phyloP scores from a whole-genome alignment of 2,329 filamentous ascomycete species.

The Colletotrichum cereale region DNA sequence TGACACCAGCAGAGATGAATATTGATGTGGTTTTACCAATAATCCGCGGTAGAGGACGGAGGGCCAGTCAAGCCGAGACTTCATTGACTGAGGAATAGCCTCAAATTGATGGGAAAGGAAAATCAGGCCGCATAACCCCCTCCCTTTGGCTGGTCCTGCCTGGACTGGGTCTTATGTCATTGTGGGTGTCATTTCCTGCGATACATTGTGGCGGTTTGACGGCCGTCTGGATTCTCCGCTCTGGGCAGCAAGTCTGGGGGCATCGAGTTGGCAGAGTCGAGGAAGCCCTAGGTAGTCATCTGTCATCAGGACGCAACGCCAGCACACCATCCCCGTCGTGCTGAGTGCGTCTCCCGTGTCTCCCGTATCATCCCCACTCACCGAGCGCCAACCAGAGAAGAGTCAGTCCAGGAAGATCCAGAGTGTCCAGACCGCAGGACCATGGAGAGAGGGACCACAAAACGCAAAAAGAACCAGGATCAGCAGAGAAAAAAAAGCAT shows the following conservation, averaged over 20 bases:
- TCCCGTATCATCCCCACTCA: background rate
- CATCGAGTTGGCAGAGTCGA: conserved; percentile 12
- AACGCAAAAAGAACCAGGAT: conserved; percentile 30
- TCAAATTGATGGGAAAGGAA: conserved; percentile 21
- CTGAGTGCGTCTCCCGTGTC: conserved; percentile 8
- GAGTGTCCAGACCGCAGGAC: conserved; percentile 25
- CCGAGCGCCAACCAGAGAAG: conserved; percentile 28
- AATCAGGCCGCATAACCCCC: background rate
- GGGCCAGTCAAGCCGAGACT: conserved; percentile 23
- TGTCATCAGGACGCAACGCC: conserved; percentile 36
- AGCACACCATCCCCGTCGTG: conserved; percentile 29
- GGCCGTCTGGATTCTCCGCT: conserved; percentile 21
- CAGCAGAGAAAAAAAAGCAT: conserved; percentile 27
- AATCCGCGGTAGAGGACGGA: background rate
- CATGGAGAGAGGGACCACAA: conserved; percentile 19
- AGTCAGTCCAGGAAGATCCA: conserved; percentile 22
- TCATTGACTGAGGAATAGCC: conserved; percentile 23
- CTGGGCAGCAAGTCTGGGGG: conserved; percentile 23
- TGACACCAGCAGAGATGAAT: conserved; percentile 22
- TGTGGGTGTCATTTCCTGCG: conserved; percentile 22
- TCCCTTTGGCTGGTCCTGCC: background rate
- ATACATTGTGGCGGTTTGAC: conserved; percentile 9
- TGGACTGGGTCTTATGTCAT: conserved; percentile 17
- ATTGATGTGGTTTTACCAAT: conserved; percentile 1
- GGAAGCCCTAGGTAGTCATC: conserved; percentile 19